Base-by-base conservation (phyloP, 2,329 filamentous ascomycete species). In the Trichothecium sympodiale region DNA sequence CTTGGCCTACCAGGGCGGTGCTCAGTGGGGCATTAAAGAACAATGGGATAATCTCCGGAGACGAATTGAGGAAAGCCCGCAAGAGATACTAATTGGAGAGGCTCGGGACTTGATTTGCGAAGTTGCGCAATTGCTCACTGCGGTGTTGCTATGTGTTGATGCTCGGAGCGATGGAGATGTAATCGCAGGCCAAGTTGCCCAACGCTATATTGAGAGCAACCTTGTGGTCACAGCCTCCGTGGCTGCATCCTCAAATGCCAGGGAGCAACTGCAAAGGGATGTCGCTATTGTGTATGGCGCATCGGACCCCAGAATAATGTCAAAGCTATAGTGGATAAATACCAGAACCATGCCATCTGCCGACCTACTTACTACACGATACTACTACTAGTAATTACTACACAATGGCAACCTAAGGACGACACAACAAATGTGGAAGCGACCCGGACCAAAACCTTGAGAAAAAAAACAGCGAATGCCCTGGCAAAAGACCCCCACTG, bases 71-170 rank as follows among this genome's bases (percentile, higher is more conserved):
- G 36, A 29, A 1, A 53, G 49, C 9, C 38, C 52, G 0, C 54
- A 63, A 33, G 54, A 51, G 2, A 54, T 56, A 3, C 54, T 75
- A 39, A 46, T 71, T 26, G 56, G 57, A 1, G 60, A 69, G 20
- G 68, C 66, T 2, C 57, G 69, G 31, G 52, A 55, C 4, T 39
- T 71, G 2, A 50, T 67, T 3, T 69, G 62, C 54, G 43, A 46
- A 3, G 46, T 64, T 2, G 62, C 65, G 0, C 62, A 70, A 36
- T 47, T 66, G 7, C 37, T 68, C 17, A 59, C 65, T 15, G 59
- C 55, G 8, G 47, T 60, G n/a, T 43, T 72, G 32, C 52, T 68
- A 27, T 46, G 58, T 29, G 53, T 62, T 2, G 65, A 69, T 39
- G 55, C 56, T 2, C 38, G 46, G 5, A 55, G 48, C 26, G 56